These are phyloP conservation scores for Trametes cubensis DNA, from an alignment of 768 basidiomycete genomes.

Conservation along the genomic window DNA sequence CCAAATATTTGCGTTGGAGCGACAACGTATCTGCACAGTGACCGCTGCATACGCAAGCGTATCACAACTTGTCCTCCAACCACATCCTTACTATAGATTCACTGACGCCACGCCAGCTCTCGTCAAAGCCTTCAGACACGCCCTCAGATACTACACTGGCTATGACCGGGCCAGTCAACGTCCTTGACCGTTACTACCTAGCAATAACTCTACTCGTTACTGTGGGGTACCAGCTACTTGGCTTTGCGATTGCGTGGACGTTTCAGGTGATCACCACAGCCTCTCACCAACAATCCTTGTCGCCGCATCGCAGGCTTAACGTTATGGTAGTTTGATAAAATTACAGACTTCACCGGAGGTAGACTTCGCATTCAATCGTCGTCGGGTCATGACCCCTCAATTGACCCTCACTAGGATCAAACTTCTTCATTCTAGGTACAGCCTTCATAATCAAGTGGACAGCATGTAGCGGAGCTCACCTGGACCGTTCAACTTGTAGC, in stretches of 20 bases:
- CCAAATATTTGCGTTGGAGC: background rate
- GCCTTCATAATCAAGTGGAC: background rate
- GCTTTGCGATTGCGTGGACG: conserved; percentile 69
- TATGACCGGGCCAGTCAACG: conserved; percentile 41
- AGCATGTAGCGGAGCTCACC: background rate
- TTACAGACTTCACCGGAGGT: conserved; percentile 71
- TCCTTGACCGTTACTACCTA: conserved; percentile 54
- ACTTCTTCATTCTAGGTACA: conserved; percentile 64
- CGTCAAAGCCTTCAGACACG: background rate
- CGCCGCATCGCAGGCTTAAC: background rate
- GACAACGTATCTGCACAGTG: no score
- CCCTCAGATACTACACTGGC: no score
- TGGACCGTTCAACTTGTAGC: conserved; percentile 39
- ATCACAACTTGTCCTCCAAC: no score
- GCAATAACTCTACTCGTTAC: conserved; percentile 54
- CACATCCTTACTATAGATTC: background rate
- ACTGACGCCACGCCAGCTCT: background rate
- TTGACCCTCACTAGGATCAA: conserved; percentile 49
- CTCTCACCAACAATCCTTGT: background rate
- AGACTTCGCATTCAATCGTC: background rate
- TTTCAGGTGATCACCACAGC: conserved; percentile 41
- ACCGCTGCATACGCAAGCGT: no score
- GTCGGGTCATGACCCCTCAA: background rate
- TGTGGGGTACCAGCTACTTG: conserved; percentile 58
- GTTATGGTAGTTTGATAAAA: conserved; percentile 60